Base-by-base conservation (phyloP, 371 early-diverging fungal genomes). In the Zychaea mexicana region DNA sequence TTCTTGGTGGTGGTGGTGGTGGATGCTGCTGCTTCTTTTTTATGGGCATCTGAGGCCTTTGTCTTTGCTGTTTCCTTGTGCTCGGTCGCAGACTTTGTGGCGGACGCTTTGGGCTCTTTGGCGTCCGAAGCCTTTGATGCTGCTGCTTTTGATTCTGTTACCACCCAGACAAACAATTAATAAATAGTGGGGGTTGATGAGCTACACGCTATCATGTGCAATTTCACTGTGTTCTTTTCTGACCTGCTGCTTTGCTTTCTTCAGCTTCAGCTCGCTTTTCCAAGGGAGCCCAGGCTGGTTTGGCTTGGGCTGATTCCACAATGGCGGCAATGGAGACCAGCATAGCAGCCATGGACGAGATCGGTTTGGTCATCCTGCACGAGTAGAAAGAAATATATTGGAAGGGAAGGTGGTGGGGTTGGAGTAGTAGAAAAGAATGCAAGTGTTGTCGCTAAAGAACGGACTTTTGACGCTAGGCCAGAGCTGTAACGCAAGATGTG, bases 121-220 rank as follows among this genome's bases (percentile, higher is more conserved):
- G 38, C n/a, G 7, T 36, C 38, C n/a, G 56, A 32, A 19, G 55
- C 21, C n/a, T 38, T 60, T 15, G 60, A 49, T 60, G 46, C 49
- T 60, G 46, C 49, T 22, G 46, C 49, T 32, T 60, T 47, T 46
- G 60, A n/a, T 45, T 46, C 60, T 60, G 47, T 49, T 19, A 36
- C 24, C 3, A 5, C 12, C 4, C 42, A 42, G n/a, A 12, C 7
- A 42, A 12, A 2, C 7, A 22, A 36, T 56, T 56, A 15, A 8
- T 52, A 7, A 52, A 15, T 52, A 22, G 24, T 15, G 27, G 24
- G 15, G 26, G 0, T 12, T 21, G 52, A 7, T 19, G 9, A 24
- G 52, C 24, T 13, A 24, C 24, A 24, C 26, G 21, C 24, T 19
- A 26, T 10, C 22, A 19, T 49, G 24, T 19, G 12, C 1, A 10